Evolutionary conservation across 495 filamentous ascomycete species (phyloP), one percentile per base, ranked within the genome.

Genomic region (Cladorrhinum samala): DNA sequence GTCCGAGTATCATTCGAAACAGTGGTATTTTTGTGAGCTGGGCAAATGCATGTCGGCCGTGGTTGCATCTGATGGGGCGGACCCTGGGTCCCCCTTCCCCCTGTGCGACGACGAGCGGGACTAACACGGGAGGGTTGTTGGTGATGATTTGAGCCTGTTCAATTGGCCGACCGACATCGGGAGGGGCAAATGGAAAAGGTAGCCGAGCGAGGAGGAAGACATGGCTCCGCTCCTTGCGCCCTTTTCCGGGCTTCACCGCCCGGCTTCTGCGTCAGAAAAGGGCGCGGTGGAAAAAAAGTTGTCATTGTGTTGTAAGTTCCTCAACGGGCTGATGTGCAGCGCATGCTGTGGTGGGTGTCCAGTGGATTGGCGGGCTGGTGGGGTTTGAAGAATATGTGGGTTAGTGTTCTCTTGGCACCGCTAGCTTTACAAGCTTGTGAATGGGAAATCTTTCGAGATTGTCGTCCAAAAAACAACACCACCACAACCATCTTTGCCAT

Each of bases 101-200:
- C n/a, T n/a, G n/a, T n/a, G n/a, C n/a, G n/a, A n/a, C n/a, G n/a
- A n/a, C n/a, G n/a, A n/a, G n/a, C n/a, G n/a, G n/a, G n/a, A n/a
- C n/a, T n/a, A n/a, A n/a, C n/a, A n/a, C n/a, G n/a, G n/a, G n/a
- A n/a, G n/a, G n/a, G n/a, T n/a, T n/a, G n/a, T n/a, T n/a, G n/a
- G n/a, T n/a, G n/a, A n/a, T n/a, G n/a, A n/a, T n/a, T n/a, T n/a
- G n/a, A n/a, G n/a, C n/a, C n/a, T n/a, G 50, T 25, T 17, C 5
- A 37, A 51, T 38, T 51, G 42, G 57, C 53, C 56, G 53, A 49
- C 57, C 59, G 59, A 58, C 25, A 47, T 61, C 59, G 59, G 58
- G 52, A 52, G 50, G 37, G 48, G 18, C 17, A 25, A 47, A 23
- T 19, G 42, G 8, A 54, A 46, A 27, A 41, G 13, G 49, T 23